Evolutionary conservation across 1,284 basidiomycete species (phyloP), one percentile per base, ranked within the genome.

Genomic region (Cryptococcus sp.): DNA sequence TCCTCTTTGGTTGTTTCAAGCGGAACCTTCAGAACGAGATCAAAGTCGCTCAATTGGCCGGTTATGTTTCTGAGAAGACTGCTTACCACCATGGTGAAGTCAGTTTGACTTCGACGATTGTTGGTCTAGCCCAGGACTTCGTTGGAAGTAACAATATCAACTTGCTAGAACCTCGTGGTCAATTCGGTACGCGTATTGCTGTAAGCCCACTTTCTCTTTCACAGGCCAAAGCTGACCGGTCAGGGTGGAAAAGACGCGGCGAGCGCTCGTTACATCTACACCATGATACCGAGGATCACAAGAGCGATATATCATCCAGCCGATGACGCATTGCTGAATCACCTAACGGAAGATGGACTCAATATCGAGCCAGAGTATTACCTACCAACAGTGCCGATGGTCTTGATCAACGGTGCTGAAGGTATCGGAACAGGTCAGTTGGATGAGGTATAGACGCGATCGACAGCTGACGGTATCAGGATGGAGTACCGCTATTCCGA

Each of bases 121-220:
- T 98, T 72, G 89, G 88, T 67, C 80, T 98, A 52, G 95, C 96
- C 2, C 96, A 99, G 73, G 86, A 90, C 74, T 98, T 85, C 67
- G 89, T 97, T 41, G 96, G 96, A 1, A 89, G 89, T 72, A 99
- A 98, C 81, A 99, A 98, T 74, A 75, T 98, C 76, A 97, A 95
- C 74, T 73, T 98, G 47, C 81, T 99, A 50, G 74, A 83, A 51
- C 96, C 96, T 15, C 89, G 87, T 60, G 96, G 96, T 76, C 95
- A 98, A 80, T 99, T 91, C 77, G 96, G 96, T 80, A 97, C 94
- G 45, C 89, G 93, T 67, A 72, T 73, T 37, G 62, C 71, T 45
- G 77, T 55, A 68, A 73, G 69, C 74, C 64, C 42, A 33, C 23
- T 33, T 8, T 48, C 14, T 13, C 23, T 23, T 23, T 23, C 23